Evolutionary conservation across 331 rosid genomes (phyloP).

Genomic region (Quercus tomentella): DNA sequence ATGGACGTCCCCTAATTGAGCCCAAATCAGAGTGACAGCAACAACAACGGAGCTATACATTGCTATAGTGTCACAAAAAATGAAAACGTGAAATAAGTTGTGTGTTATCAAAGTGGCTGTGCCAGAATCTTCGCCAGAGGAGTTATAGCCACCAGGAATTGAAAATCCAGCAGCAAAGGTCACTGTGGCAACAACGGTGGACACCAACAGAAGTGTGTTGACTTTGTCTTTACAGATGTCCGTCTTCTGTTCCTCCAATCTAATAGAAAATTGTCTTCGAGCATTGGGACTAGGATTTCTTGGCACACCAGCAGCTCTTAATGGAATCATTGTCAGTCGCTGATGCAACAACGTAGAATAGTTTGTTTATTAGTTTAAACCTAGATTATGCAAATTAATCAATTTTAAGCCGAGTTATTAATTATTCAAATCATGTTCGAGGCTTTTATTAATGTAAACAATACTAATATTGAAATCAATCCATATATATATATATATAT

Average conservation of each 20-base stretch:
- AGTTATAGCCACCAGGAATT: not conserved
- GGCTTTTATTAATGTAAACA: too few relatives aligned
- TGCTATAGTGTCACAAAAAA: not conserved
- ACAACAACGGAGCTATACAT: slow-evolving; percentile 11
- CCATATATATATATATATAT: too few relatives aligned
- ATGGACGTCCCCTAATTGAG: not conserved
- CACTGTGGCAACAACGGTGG: slow-evolving; percentile 10
- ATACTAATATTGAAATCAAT: too few relatives aligned
- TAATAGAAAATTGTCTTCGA: not conserved
- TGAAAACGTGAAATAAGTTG: slow-evolving; percentile 1
- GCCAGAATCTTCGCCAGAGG: not conserved
- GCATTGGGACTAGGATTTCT: not conserved
- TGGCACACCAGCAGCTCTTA: slow-evolving; percentile 9
- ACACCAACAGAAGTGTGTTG: slow-evolving; percentile 1
- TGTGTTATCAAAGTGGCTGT: not conserved
- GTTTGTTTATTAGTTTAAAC: too few relatives aligned
- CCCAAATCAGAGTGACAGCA: slow-evolving; percentile 21
- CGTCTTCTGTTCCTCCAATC: too few relatives aligned
- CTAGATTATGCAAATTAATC: too few relatives aligned
- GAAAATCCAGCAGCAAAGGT: slow-evolving; percentile 26
- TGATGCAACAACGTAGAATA: not conserved
- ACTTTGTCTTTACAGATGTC: not conserved
- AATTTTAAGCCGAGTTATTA: not conserved
- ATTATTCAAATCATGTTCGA: too few relatives aligned
- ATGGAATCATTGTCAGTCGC: slow-evolving; percentile 14